Conservation (phyloP, 1,284 basidiomycete species). For the Hemileia vastatrix region DNA sequence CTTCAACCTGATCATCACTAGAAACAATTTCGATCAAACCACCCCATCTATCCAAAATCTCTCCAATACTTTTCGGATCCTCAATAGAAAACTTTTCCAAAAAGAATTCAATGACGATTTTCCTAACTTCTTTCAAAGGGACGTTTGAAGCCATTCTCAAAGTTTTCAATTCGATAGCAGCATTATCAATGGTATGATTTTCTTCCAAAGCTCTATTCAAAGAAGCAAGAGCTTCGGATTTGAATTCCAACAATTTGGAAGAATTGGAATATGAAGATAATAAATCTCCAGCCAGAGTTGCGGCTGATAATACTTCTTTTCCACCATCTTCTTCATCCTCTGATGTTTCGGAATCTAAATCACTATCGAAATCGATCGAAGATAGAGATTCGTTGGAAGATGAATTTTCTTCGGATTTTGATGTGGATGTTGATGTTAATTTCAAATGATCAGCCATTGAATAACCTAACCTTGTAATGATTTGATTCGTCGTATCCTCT, state of each 20-base stretch:
- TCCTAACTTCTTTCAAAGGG: constrained; percentile 62
- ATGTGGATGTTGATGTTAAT: too few species aligned
- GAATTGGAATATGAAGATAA: constrained; percentile 5
- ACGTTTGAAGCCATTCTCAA: constrained; percentile 89
- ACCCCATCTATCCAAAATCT: too few species aligned
- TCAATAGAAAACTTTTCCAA: constrained; percentile 42
- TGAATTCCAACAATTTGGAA: constrained; percentile 33
- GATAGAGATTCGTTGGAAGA: constrained; percentile 27
- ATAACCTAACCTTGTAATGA: constrained; percentile 7
- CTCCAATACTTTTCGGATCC: constrained; percentile 30
- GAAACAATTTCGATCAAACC: too few species aligned
- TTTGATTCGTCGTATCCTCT: constrained; percentile 3
- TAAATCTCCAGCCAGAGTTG: not conserved
- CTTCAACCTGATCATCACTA: too few species aligned
- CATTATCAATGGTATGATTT: constrained; percentile 79
- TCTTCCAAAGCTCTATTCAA: constrained; percentile 80
- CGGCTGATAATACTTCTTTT: not conserved
- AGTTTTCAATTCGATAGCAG: constrained; percentile 83
- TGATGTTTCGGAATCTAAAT: constrained; percentile 16
- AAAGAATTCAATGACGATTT: constrained; percentile 63
- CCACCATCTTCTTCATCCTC: not conserved
- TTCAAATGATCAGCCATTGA: not conserved
- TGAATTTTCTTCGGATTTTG: not conserved
- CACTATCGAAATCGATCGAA: constrained; percentile 32
- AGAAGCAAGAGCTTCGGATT: constrained; percentile 53